Conservation (phyloP, 768 basidiomycete species). For the Suillus lakei region DNA sequence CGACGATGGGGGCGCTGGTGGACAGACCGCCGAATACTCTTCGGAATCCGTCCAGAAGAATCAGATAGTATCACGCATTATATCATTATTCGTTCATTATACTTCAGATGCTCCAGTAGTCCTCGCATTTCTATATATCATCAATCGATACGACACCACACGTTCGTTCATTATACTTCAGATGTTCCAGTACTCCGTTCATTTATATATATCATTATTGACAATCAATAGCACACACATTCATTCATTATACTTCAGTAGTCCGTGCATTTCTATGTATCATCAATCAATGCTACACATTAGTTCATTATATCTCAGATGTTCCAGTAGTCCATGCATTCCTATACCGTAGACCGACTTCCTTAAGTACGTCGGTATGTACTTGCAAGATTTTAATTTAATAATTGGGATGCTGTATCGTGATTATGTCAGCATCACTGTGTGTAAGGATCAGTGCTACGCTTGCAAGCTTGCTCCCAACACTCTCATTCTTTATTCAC, state of each 20-base stretch:
- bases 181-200: background rate
- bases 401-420: background rate
- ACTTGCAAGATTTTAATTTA: too few relatives aligned
- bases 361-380: background rate
- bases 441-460: background rate
- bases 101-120: background rate
- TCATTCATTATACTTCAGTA: background rate
- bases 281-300: background rate
- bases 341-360: background rate
- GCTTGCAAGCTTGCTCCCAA: background rate
- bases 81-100: constrained; percentile 9
- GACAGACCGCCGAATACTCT: constrained; percentile 40
- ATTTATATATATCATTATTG: background rate
- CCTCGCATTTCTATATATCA: constrained; percentile 5
- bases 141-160: background rate
- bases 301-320: background rate
- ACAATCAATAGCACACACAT: background rate
- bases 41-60: constrained; percentile 36
- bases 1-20: constrained; percentile 30
- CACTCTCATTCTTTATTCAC: constrained; percentile 11
- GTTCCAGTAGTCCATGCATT: background rate
- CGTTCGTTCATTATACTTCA: background rate
- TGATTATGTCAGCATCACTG: constrained; percentile 8
- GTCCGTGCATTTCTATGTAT: background rate
- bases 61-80: constrained; percentile 20